Base-by-base conservation (phyloP, 1,284 basidiomycete genomes). In the Cryptococcus floricola region DNA sequence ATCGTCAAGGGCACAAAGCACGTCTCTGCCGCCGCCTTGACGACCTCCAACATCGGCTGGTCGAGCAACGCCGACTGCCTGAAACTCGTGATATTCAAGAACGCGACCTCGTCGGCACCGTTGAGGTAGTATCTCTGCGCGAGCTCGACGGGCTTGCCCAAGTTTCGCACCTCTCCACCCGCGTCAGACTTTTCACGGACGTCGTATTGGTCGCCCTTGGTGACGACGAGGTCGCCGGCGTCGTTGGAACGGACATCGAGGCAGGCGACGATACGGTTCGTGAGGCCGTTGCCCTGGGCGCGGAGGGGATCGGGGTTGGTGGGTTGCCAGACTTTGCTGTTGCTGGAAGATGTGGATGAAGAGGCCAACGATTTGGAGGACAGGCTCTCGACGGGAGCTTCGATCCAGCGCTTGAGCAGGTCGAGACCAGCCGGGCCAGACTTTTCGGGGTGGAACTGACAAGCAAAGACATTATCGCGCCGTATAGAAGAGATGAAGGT, bases 41-140 rank as follows among this genome's bases (percentile, higher is more conserved):
- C 90, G 66, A 99, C 89, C 45, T 91, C 87, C 53, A 99, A 84
- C 96, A 99, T 98, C 0, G 96, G 96, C 77, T 98, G 96, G 77
- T 98, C 96, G 53, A 83, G 86, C 43, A 99, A 82, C 0, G 96
- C 93, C 7, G 91, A 97, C 63, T 90, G 88, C 59, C 96, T 89
- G 85, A 99, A 99, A 54, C 94, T 97, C 8, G 96, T 99, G 80
- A 99, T 99, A 79, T 99, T 99, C 73, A 99, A 86, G 67, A 99
- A 87, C 69, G 91, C 95, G 49, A 98, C 82, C 78, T 98, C 96
- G 78, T 99, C 96, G 47, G 96, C 96, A 37, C 94, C 95, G 48
- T 87, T 84, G 16, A 80, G 77, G 78, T 89, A 98, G 79, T 99
- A 98, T 59, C 85, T 84, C 49, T 83, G 83, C 2, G 95, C 89